Evolutionary conservation across 169 alveolate genomes (phyloP).

Genomic region (Eimeria sp.): DNA sequence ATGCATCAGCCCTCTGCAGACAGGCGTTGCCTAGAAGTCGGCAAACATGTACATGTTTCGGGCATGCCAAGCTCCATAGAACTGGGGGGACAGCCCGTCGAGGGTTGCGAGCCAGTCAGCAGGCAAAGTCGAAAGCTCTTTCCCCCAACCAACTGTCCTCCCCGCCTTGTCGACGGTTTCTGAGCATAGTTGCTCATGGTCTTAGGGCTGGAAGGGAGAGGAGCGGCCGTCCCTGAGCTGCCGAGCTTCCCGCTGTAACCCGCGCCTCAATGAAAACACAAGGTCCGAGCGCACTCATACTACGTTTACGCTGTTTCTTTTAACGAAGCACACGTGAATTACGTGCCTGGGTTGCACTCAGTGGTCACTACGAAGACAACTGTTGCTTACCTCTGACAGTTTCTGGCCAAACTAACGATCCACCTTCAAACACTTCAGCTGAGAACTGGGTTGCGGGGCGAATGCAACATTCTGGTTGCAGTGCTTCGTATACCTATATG

Average conservation of each 20-base stretch:
- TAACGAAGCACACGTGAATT: background rate
- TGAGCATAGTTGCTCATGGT: background rate
- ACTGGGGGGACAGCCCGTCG: background rate
- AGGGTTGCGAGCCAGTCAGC: background rate
- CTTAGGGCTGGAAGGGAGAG: background rate
- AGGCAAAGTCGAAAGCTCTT: background rate
- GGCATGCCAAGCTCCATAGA: too few species aligned
- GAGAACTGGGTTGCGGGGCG: background rate
- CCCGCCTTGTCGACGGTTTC: background rate
- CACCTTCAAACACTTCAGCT: background rate
- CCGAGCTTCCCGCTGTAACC: background rate
- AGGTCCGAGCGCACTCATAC: background rate
- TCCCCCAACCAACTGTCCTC: background rate
- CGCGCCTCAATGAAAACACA: too few species aligned
- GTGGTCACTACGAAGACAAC: background rate
- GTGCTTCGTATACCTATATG: background rate
- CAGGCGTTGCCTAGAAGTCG: too few species aligned
- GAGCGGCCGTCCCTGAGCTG: background rate
- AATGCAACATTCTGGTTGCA: background rate
- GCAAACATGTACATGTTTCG: too few species aligned
- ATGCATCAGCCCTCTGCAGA: too few species aligned
- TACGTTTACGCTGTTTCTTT: background rate
- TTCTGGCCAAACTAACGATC: background rate
- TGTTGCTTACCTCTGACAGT: background rate
- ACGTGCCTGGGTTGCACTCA: background rate